A percentile compares a stretch with the other conserved stretches of the same genome.
Conservation (phyloP, 2,329 filamentous ascomycete species). For the Didymella pomorum region DNA sequence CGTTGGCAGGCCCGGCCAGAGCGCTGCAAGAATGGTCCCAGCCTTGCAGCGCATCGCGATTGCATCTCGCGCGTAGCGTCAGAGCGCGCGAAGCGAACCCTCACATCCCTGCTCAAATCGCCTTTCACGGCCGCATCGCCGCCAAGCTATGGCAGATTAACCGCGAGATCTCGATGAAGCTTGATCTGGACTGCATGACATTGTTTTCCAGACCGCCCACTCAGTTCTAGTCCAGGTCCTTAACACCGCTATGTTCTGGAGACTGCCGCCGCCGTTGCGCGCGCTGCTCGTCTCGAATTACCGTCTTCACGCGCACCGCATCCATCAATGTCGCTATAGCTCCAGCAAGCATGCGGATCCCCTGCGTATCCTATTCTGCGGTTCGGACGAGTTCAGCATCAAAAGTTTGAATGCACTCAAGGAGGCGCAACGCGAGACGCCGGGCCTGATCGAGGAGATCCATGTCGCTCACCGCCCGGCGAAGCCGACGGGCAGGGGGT, state of each 20-base stretch:
- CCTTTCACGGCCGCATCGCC: not conserved
- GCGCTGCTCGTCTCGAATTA: slow-evolving; percentile 18
- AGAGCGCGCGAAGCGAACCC: not conserved
- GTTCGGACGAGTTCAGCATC: slow-evolving; percentile 90
- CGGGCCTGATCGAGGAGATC: slow-evolving; percentile 66
- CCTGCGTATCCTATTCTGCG: slow-evolving; percentile 89
- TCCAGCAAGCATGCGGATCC: slow-evolving; percentile 57
- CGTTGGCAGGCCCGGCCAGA: not conserved
- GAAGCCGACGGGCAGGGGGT: slow-evolving; percentile 78
- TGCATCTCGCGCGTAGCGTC: not conserved
- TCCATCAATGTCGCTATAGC: too few relatives aligned
- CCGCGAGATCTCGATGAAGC: slow-evolving; percentile 12
- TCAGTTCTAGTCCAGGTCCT: too few relatives aligned
- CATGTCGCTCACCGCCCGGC: slow-evolving; percentile 84
- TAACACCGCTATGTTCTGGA: slow-evolving; percentile 25
- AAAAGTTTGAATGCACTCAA: slow-evolving; percentile 75
- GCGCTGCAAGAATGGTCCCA: not conserved
- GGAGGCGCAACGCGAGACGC: slow-evolving; percentile 59
- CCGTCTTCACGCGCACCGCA: too few relatives aligned
- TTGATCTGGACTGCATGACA: not conserved
- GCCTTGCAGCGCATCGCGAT: not conserved
- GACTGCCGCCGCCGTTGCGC: slow-evolving; percentile 35
- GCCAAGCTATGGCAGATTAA: not conserved
- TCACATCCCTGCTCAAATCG: not conserved
- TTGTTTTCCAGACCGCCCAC: not conserved